Conservation (phyloP, 1,284 basidiomycete species). For the Trichosporon inkin region DNA sequence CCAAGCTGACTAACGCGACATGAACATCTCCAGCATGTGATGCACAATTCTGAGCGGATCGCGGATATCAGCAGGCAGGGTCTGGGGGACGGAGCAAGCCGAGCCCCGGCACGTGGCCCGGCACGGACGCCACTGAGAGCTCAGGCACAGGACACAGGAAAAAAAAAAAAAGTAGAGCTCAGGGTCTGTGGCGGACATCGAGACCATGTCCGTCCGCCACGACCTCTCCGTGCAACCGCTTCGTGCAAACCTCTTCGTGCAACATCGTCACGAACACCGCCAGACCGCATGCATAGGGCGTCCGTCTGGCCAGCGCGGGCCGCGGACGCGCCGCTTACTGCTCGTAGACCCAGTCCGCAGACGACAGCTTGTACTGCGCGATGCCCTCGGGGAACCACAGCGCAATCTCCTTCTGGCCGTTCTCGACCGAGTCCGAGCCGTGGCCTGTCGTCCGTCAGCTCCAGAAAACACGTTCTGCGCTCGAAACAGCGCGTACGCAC, state of each 20-base stretch:
- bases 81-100: not conserved
- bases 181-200: too few relatives aligned
- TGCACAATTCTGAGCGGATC: too few relatives aligned
- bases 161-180: too few relatives aligned
- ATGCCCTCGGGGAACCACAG: conserved; percentile 61
- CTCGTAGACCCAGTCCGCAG: conserved; percentile 79
- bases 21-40: too few relatives aligned
- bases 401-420: conserved; percentile 58
- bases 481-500: conserved; percentile 12
- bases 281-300: not conserved
- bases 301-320: not conserved
- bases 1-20: too few relatives aligned
- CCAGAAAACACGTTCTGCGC: conserved; percentile 25
- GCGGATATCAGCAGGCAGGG: not conserved
- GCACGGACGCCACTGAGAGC: too few relatives aligned
- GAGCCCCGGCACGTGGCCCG: not conserved
- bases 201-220: too few relatives aligned
- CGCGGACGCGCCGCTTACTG: conserved; percentile 9
- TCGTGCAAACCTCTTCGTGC: too few relatives aligned
- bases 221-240: too few relatives aligned
- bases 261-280: not conserved
- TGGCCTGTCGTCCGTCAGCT: not conserved
- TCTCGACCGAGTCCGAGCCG: conserved; percentile 88
- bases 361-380: conserved; percentile 66
- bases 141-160: too few relatives aligned